Base-by-base conservation (phyloP, 768 basidiomycete genomes). In the Strobilomyces echinocephalus region DNA sequence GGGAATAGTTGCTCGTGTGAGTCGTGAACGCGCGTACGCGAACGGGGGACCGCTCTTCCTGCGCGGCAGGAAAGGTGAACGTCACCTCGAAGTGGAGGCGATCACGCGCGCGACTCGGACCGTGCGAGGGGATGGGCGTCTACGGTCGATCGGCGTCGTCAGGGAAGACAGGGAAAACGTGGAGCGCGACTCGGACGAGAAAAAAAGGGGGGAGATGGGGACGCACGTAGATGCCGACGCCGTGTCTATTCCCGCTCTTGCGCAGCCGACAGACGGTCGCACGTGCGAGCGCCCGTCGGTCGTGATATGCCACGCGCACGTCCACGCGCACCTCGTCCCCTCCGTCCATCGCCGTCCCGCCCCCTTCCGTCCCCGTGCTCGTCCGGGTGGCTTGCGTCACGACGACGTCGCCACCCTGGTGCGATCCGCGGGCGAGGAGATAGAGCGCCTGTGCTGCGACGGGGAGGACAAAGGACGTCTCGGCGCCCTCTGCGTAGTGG, bases 181-280 rank as follows among this genome's bases (percentile, higher is more conserved):
- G 30, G 7, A 15, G 24, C 6, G 14, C 3, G 14, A 24, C n/a
- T n/a, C 20, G 40, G 16, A 8, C 30, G 30, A 30, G 30, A 28
- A 8, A 28, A 46, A 28, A 4, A n/a, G 26, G 30, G 24, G 2
- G 24, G 24, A 2, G 24, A 24, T 24, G 24, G 24, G 46, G 12
- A 16, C 45, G 26, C 49, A 73, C 76, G 39, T 67, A 75, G 50
- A 76, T 66, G 0, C 75, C 74, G 14, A 75, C 58, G 18, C 73
- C 75, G 35, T 69, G 53, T 36, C 64, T 54, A 9, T 63, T 57
- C 21, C 62, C 63, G 8, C 49, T 51, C 33, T 60, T 66, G 34
- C 56, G 55, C 2, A 76, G 60, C n/a, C 46, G 54, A 50, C 72
- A 74, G 15, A 74, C 59, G 5, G 63, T 57, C 18, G 68, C 67